Conservation (phyloP, 2,329 filamentous ascomycete species). For the Aspergillus sp. region DNA sequence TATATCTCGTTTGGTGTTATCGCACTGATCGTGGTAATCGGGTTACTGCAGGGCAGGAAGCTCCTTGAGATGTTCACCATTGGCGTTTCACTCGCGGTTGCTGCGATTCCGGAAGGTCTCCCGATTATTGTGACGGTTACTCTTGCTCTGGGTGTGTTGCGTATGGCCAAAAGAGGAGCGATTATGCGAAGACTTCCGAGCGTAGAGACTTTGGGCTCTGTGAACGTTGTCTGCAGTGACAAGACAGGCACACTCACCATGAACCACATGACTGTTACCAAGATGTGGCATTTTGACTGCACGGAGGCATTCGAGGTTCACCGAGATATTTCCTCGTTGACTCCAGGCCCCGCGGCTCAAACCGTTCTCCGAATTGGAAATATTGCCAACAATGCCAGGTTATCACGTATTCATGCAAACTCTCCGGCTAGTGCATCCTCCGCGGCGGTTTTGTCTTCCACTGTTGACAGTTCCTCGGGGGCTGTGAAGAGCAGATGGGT, state of each 20-base stretch:
- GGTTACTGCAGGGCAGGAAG: conserved; percentile 82
- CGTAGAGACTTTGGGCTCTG: conserved; percentile 95
- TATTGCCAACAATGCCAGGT: conserved; percentile 87
- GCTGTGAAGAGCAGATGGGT: conserved; percentile 82
- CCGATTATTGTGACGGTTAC: conserved; percentile 99
- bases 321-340: conserved; percentile 46
- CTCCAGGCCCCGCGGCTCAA: conserved; percentile 68
- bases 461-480: conserved; percentile 58
- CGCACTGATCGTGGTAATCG: conserved; percentile 84
- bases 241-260: conserved; percentile 96
- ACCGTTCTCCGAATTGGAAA: conserved; percentile 89
- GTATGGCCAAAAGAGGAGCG: conserved; percentile 92
- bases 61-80: conserved; percentile 96
- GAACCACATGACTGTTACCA: conserved; percentile 97
- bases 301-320: conserved; percentile 52
- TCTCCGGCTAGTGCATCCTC: conserved; percentile 66
- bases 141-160: conserved; percentile 84
- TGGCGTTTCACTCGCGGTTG: conserved; percentile 91
- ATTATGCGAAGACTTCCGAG: conserved; percentile 95
- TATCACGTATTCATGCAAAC: conserved; percentile 68
- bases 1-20: conserved; percentile 97
- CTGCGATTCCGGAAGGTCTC: conserved; percentile 90
- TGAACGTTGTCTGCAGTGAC: conserved; percentile 98
- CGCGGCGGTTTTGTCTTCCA: conserved; percentile 80
- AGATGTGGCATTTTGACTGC: conserved; percentile 89